Conservation (phyloP, 1,284 basidiomycete species). For the Sutorius eximius region DNA sequence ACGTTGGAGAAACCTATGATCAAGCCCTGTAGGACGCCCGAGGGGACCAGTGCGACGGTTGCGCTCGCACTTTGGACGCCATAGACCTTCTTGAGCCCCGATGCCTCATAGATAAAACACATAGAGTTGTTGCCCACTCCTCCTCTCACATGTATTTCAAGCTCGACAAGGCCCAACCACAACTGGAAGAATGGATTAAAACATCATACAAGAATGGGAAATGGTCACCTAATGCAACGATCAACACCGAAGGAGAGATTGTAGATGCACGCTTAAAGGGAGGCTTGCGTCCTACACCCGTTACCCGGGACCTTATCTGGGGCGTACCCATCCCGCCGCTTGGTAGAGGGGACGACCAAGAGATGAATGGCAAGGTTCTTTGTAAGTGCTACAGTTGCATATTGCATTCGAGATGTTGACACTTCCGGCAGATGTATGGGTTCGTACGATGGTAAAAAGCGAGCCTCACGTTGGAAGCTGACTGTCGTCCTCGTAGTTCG, state of each 20-base stretch:
- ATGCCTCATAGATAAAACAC: slow-evolving; percentile 85
- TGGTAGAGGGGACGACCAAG: slow-evolving; percentile 71
- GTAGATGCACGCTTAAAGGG: slow-evolving; percentile 89
- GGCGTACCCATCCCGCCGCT: slow-evolving; percentile 88
- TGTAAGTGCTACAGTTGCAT: slow-evolving; percentile 57
- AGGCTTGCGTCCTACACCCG: slow-evolving; percentile 85
- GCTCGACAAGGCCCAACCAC: slow-evolving; percentile 82
- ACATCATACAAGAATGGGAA: slow-evolving; percentile 76
- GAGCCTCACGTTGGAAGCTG: slow-evolving; percentile 2
- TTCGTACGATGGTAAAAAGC: slow-evolving; percentile 37
- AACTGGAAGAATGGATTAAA: slow-evolving; percentile 88
- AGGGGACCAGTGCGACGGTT: slow-evolving; percentile 98
- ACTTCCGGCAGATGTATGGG: slow-evolving; percentile 72
- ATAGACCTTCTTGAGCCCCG: slow-evolving; percentile 95
- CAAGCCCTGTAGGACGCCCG: slow-evolving; percentile 75
- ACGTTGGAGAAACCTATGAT: neutral
- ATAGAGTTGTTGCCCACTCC: slow-evolving; percentile 70
- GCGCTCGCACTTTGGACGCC: slow-evolving; percentile 89
- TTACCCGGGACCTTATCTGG: slow-evolving; percentile 96
- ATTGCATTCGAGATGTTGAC: slow-evolving; percentile 3
- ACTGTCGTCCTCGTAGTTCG: slow-evolving; percentile 63
- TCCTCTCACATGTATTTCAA: slow-evolving; percentile 96
- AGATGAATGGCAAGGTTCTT: slow-evolving; percentile 93
- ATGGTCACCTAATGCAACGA: slow-evolving; percentile 93
- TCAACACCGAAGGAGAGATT: slow-evolving; percentile 84